Evolutionary conservation across 2,329 filamentous ascomycete genomes (phyloP), one percentile per base, ranked within the genome.

Genomic region (Rugonectria rugulosa): DNA sequence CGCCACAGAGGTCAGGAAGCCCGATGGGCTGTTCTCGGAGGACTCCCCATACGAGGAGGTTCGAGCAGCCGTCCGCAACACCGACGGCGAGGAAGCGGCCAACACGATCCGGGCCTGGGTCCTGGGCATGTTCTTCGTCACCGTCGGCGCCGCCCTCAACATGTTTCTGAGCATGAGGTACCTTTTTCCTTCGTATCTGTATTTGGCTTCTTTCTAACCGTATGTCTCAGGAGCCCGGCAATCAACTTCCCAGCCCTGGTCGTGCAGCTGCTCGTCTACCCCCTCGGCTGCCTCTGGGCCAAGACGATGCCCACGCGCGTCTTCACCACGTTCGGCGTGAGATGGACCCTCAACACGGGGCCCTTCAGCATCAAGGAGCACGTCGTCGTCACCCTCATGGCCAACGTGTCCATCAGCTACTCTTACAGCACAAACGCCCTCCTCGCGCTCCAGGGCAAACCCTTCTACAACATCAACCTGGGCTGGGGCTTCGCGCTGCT

Each of bases 401-500:
- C 85, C 46, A 84, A 85, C 64, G 79, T 78, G 12, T 77, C 76
- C 5, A 80, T 81, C 55, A 75, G 74, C 12, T 76, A 76, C 53
- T 72, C 77, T 8, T 77, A 77, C 58, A 72, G 71, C 34, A 78
- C 74, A 8, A 75, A 77, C 27, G 74, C 73, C 8, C 56, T 80
- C 50, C 75, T 79, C 56, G 76, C 76, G 3, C 68, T 77, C 4
- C 73, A 76, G 50, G 74, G 73, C 15, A 74, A 74, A 59, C 73
- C 75, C 1, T 77, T 75, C 57, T 82, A 81, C 65, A 56, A 76
- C 31, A 73, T 81, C 59, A 72, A 74, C 4, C 76, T 81, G 17
- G 78, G 82, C 24, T 85, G 82, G 72, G 78, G 78, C 4, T 87
- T 84, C 66, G 79, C 86, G 62, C 70, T 87, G 2, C 72, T 86